These are phyloP conservation scores for Diaporthe velutina DNA, from an alignment of 2,329 filamentous ascomycete genomes.

Conservation along the genomic window DNA sequence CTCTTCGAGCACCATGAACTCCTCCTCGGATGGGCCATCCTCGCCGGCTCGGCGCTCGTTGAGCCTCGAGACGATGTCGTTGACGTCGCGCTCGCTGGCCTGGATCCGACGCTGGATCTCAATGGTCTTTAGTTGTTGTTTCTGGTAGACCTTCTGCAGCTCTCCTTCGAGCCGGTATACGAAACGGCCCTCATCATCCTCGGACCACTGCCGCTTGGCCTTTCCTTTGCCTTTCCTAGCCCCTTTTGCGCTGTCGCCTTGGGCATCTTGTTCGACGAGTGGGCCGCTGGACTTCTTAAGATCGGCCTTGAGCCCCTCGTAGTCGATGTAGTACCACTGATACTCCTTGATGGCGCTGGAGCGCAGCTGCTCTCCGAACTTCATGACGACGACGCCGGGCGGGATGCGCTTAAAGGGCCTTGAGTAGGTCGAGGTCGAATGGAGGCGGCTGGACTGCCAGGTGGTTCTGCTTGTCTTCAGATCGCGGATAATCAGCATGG, in stretches of 20 bases:
- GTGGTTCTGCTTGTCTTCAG: slow-evolving; percentile 57
- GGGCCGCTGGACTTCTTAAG: slow-evolving; percentile 80
- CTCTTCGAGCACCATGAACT: slow-evolving; percentile 93
- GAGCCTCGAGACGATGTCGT: slow-evolving; percentile 83
- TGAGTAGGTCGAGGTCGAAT: slow-evolving; percentile 42
- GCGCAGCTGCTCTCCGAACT: slow-evolving; percentile 96
- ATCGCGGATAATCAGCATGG: slow-evolving; percentile 68
- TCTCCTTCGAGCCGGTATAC: slow-evolving; percentile 89
- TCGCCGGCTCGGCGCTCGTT: slow-evolving; percentile 71
- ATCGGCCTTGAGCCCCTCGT: slow-evolving; percentile 90
- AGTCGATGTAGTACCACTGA: slow-evolving; percentile 98
- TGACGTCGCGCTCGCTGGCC: slow-evolving; percentile 89
- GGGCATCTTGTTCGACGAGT: slow-evolving; percentile 49
- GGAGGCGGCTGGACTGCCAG: slow-evolving; percentile 54
- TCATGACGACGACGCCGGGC: slow-evolving; percentile 74
- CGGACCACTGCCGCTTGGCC: slow-evolving; percentile 80
- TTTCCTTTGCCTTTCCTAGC: slow-evolving; percentile 54
- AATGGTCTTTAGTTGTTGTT: slow-evolving; percentile 96
- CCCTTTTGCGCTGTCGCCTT: slow-evolving; percentile 53
- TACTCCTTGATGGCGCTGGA: slow-evolving; percentile 97
- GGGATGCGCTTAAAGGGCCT: slow-evolving; percentile 50
- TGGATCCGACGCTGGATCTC: slow-evolving; percentile 94
- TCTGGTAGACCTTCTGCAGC: slow-evolving; percentile 97
- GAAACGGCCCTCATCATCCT: slow-evolving; percentile 92
- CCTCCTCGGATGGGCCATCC: slow-evolving; percentile 82